Evolutionary conservation across 495 filamentous ascomycete species (phyloP).

Genomic region (Usnea hakonensis): DNA sequence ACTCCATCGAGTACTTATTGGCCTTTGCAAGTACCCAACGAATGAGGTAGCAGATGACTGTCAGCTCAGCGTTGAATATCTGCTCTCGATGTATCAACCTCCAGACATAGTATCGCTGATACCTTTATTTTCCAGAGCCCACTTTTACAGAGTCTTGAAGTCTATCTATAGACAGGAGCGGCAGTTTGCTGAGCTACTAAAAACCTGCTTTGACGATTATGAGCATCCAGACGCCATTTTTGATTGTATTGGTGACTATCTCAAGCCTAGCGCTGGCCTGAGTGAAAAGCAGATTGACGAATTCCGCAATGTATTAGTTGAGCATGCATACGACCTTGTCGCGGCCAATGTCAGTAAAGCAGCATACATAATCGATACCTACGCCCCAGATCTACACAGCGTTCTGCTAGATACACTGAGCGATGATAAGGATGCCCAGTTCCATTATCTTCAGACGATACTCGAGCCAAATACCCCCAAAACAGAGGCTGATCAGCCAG

Average conservation of each 20-base stretch:
- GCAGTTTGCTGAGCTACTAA: slow-evolving; percentile 68
- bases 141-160: slow-evolving; percentile 91
- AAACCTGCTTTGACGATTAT: slow-evolving; percentile 79
- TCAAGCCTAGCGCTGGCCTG: slow-evolving; percentile 62
- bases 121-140: slow-evolving; percentile 67
- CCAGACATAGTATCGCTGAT: slow-evolving; percentile 70
- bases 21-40: slow-evolving; percentile 76
- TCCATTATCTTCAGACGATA: slow-evolving; percentile 67
- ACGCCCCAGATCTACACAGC: slow-evolving; percentile 65
- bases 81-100: slow-evolving; percentile 88
- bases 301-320: slow-evolving; percentile 61
- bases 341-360: slow-evolving; percentile 59
- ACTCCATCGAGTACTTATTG: slow-evolving; percentile 69
- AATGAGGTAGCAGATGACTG: slow-evolving; percentile 84
- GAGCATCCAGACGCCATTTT: slow-evolving; percentile 67
- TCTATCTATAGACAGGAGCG: slow-evolving; percentile 75
- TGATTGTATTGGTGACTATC: slow-evolving; percentile 69
- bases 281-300: slow-evolving; percentile 68
- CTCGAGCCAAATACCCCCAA: slow-evolving; percentile 57
- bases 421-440: slow-evolving; percentile 57
- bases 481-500: slow-evolving; percentile 31
- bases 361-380: slow-evolving; percentile 59
- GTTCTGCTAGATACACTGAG: slow-evolving; percentile 57
- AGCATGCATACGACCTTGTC: slow-evolving; percentile 60
- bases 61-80: slow-evolving; percentile 89